Conservation (phyloP, 495 filamentous ascomycete genomes). For the Achaetomiella virescens region DNA sequence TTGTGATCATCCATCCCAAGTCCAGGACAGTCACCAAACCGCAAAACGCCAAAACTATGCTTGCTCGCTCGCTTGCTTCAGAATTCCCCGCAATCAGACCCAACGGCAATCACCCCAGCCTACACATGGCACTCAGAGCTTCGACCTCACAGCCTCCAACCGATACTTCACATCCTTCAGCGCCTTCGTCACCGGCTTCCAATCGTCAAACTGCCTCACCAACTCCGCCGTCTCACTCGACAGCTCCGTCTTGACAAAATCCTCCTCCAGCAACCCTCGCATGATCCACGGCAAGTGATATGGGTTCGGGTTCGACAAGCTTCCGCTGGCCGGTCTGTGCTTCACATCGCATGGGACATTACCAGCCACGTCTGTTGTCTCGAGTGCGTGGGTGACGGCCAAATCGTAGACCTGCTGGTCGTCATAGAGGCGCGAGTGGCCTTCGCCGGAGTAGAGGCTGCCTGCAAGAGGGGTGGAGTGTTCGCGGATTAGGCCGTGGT, state of each 20-base stretch:
- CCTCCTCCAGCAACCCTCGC: constrained; percentile 87
- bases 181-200: constrained; percentile 83
- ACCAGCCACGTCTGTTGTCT: constrained; percentile 60
- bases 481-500: constrained; percentile 91
- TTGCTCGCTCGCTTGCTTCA: background rate
- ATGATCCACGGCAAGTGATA: constrained; percentile 92
- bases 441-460: constrained; percentile 84
- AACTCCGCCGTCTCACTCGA: constrained; percentile 70
- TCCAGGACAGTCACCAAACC: too few species aligned
- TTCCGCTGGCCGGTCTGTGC: constrained; percentile 28
- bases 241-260: constrained; percentile 76
- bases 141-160: constrained; percentile 84
- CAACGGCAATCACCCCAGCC: background rate
- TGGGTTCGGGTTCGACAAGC: constrained; percentile 56
- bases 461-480: constrained; percentile 83
- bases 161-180: constrained; percentile 95
- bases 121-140: constrained; percentile 45
- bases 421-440: constrained; percentile 89
- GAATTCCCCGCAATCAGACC: background rate
- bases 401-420: constrained; percentile 84
- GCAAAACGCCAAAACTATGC: background rate
- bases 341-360: constrained; percentile 44
- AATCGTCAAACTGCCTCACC: constrained; percentile 83
- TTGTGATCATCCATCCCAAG: too few species aligned
- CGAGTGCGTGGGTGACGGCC: constrained; percentile 76